Evolutionary conservation across 2,329 filamentous ascomycete genomes (phyloP).

Genomic region (Immersiporthe knoxdaviesiana): DNA sequence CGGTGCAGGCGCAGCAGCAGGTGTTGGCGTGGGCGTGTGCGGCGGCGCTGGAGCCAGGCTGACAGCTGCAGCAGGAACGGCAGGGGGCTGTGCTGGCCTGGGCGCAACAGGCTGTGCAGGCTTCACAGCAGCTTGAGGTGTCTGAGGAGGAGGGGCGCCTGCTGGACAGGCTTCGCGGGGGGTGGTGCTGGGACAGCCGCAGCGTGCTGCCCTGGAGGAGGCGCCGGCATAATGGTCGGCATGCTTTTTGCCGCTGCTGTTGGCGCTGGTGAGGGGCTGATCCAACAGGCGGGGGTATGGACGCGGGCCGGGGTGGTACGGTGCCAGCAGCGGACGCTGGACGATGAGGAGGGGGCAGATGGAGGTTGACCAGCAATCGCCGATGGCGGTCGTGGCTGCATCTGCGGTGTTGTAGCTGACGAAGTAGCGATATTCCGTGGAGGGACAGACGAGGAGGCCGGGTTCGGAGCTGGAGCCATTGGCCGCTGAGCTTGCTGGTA

Average conservation of each 20-base stretch:
- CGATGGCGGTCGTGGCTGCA: conserved; percentile 19
- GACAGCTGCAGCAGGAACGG: conserved; percentile 15
- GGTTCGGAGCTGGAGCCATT: conserved; percentile 9
- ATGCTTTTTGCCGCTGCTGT: conserved; percentile 7
- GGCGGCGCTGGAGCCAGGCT: conserved; percentile 20
- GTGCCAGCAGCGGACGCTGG: conserved; percentile 4
- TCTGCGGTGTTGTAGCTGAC: conserved; percentile 5
- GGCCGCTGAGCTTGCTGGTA: conserved; percentile 22
- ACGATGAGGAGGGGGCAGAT: conserved; percentile 14
- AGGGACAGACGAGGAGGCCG: neutral
- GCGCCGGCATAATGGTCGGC: conserved; percentile 17
- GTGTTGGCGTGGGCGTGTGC: conserved; percentile 28
- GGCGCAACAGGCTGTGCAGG: conserved; percentile 25
- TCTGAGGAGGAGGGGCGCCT: conserved; percentile 13
- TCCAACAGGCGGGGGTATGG: conserved; percentile 6
- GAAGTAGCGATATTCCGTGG: conserved; percentile 9
- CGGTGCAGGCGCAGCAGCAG: conserved; percentile 12
- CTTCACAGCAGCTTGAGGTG: conserved; percentile 21
- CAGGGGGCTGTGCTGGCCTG: conserved; percentile 23
- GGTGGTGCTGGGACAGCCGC: neutral
- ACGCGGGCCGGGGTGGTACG: conserved; percentile 7
- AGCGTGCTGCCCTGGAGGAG: neutral
- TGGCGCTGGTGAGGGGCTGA: conserved; percentile 6
- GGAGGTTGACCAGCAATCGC: conserved; percentile 7
- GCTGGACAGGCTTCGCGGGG: conserved; percentile 3